Conservation (phyloP, 176 grass and related monocot species). For the Eleusine indica region DNA sequence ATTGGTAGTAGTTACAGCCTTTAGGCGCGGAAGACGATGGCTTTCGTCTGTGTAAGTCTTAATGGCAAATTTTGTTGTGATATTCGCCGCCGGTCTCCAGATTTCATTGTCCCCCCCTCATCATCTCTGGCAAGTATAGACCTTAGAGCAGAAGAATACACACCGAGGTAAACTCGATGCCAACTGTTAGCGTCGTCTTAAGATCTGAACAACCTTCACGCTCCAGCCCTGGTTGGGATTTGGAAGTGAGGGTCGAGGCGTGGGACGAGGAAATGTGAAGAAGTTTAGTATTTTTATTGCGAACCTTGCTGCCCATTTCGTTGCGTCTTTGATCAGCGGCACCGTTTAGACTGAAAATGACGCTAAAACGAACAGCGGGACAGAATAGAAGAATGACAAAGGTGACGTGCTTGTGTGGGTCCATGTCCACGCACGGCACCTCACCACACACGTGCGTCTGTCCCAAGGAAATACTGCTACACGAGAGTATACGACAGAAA, state of each 20-base stretch:
- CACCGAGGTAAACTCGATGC: not conserved
- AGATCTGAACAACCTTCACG: not conserved
- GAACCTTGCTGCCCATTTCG: not conserved
- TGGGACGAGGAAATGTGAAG: not conserved
- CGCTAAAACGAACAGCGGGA: not conserved
- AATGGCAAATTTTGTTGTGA: slow-evolving; percentile 23
- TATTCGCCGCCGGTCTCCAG: not conserved
- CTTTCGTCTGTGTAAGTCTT: not conserved
- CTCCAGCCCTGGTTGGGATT: not conserved
- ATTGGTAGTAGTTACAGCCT: not conserved
- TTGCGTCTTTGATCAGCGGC: not conserved
- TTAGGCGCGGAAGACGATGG: not conserved
- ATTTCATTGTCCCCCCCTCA: not conserved
- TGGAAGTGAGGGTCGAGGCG: not conserved
- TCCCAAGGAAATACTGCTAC: not conserved
- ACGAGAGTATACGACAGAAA: not conserved
- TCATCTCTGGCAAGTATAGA: not conserved
- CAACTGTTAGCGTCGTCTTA: not conserved
- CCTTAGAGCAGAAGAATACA: no score
- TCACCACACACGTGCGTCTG: not conserved
- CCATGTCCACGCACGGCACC: not conserved
- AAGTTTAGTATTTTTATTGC: not conserved
- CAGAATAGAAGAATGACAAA: not conserved
- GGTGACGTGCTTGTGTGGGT: not conserved
- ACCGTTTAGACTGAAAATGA: not conserved